phyloP scores from a whole-genome alignment of 495 filamentous ascomycete species.

The Daldinia concentrica region DNA sequence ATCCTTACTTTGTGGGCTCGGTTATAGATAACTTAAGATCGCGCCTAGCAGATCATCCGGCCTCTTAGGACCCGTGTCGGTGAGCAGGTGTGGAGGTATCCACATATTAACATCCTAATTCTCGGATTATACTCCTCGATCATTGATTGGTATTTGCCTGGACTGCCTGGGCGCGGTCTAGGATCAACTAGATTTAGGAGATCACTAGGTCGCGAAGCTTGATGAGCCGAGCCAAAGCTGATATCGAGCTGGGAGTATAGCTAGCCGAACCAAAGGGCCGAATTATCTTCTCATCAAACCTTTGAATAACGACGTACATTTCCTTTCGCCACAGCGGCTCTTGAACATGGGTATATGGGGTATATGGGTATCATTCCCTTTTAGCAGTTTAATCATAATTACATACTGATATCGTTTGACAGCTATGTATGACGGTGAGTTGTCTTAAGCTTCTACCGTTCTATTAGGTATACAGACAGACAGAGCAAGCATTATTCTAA shows the following conservation, averaged over 20 bases:
- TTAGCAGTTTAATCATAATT: neutral
- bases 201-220: neutral
- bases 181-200: constrained; percentile 3
- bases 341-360: neutral
- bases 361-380: neutral
- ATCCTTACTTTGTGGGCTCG: constrained; percentile 7
- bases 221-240: neutral
- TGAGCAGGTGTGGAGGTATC: constrained; percentile 26
- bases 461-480: too few relatives aligned
- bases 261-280: neutral
- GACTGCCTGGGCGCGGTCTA: constrained; percentile 4
- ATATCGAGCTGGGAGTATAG: neutral
- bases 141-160: constrained; percentile 19
- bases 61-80: constrained; percentile 13
- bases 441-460: neutral
- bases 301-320: neutral
- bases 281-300: neutral
- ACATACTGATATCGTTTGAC: neutral
- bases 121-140: constrained; percentile 7
- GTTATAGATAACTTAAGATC: constrained; percentile 13
- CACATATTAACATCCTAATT: constrained; percentile 4
- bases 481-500: constrained; percentile 1
- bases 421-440: neutral
- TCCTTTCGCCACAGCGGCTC: constrained; percentile 14
- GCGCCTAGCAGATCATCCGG: constrained; percentile 4